These are phyloP conservation scores for Aspergillus sp. DNA, from an alignment of 2,329 filamentous ascomycete species.

Conservation along the genomic window DNA sequence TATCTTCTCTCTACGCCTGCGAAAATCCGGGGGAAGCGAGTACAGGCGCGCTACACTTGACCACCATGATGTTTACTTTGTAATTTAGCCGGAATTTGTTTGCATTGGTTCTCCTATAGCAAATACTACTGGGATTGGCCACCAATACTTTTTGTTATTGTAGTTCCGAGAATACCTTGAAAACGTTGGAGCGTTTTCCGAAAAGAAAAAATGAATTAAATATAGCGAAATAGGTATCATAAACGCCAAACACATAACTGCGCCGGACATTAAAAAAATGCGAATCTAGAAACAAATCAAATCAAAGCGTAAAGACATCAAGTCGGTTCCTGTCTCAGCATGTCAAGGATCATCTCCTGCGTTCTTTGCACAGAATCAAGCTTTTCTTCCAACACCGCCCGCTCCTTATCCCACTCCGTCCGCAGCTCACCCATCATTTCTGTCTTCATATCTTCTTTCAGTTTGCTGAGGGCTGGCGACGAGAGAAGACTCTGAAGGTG, in stretches of 20 bases:
- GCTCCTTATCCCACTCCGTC: conserved; percentile 33
- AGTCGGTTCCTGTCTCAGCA: conserved; percentile 37
- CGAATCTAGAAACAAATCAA: conserved; percentile 2
- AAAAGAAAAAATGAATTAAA: background rate
- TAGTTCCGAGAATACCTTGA: background rate
- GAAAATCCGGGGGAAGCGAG: conserved; percentile 3
- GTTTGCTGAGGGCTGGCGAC: conserved; percentile 17
- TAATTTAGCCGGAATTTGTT: conserved; percentile 40
- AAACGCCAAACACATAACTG: background rate
- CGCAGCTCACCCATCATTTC: conserved; percentile 36
- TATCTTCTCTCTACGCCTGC: background rate
- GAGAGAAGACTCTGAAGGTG: background rate
- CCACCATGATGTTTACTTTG: conserved; percentile 33
- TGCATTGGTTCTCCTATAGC: conserved; percentile 27
- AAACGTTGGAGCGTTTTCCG: background rate
- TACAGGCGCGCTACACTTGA: conserved; percentile 5
- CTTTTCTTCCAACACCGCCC: conserved; percentile 34
- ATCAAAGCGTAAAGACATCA: conserved; percentile 13
- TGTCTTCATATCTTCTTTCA: conserved; percentile 34
- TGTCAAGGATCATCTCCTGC: conserved; percentile 42
- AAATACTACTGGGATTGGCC: conserved; percentile 20
- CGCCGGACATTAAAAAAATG: background rate
- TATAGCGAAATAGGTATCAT: conserved; percentile 12
- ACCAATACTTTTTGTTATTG: background rate
- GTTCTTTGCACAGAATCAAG: conserved; percentile 40